A percentile compares a stretch with the other conserved stretches of the same genome.
Evolutionary conservation across 768 basidiomycete species (phyloP).

Genomic region (Pisolithus tinctorius): DNA sequence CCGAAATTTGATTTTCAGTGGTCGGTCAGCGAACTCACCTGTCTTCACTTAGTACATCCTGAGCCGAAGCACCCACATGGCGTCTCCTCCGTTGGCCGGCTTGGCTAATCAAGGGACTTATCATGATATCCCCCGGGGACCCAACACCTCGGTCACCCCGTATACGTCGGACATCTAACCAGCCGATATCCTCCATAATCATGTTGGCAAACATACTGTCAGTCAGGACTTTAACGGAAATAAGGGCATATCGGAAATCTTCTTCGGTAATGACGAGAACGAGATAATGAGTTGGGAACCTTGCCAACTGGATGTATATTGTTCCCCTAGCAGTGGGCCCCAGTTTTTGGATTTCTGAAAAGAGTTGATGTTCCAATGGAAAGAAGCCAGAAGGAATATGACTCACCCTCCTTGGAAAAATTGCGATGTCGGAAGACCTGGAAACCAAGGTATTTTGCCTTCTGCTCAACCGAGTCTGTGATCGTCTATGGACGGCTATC

Average conservation of each 20-base stretch:
- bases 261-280: constrained; percentile 77
- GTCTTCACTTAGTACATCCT: constrained; percentile 19
- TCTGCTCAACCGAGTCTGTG: constrained; percentile 74
- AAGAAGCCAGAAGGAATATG: background rate
- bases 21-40: constrained; percentile 15
- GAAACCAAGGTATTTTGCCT: constrained; percentile 80
- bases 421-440: constrained; percentile 65
- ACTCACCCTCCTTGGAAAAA: constrained; percentile 56
- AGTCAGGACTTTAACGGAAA: constrained; percentile 51
- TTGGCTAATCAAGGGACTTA: constrained; percentile 8
- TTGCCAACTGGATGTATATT: constrained; percentile 72
- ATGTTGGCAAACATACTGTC: constrained; percentile 54
- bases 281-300: constrained; percentile 77
- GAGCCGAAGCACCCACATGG: constrained; percentile 3
- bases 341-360: constrained; percentile 61
- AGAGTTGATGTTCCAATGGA: background rate
- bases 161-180: constrained; percentile 69
- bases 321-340: constrained; percentile 55
- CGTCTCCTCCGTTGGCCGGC: constrained; percentile 28
- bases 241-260: constrained; percentile 75
- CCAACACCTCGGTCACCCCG: constrained; percentile 35
- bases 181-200: constrained; percentile 72
- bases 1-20: background rate
- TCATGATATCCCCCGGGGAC: constrained; percentile 6
- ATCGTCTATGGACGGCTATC: constrained; percentile 56